Percentiles rank a stretch among this genome's conserved stretches.
phyloP scores from a whole-genome alignment of 1,284 basidiomycete genomes.

The Malassezia japonica region DNA sequence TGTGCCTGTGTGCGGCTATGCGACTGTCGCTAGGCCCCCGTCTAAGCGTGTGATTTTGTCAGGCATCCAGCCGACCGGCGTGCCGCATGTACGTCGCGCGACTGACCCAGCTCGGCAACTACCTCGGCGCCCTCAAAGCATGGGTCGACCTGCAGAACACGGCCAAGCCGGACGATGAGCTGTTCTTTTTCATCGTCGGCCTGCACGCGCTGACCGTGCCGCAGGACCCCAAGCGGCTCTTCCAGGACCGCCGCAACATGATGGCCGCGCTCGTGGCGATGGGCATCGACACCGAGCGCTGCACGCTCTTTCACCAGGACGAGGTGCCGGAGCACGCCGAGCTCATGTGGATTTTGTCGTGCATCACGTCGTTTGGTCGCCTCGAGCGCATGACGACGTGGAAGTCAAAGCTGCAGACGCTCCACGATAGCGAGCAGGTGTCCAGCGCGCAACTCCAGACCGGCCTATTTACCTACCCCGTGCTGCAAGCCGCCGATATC shows the following conservation, averaged over 20 bases:
- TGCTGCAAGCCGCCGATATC: constrained; percentile 87
- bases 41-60: constrained; percentile 56
- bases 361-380: constrained; percentile 70
- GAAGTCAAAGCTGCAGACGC: constrained; percentile 74
- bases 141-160: constrained; percentile 72
- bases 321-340: constrained; percentile 77
- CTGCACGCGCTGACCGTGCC: constrained; percentile 50
- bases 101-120: constrained; percentile 71
- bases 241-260: constrained; percentile 58
- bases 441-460: constrained; percentile 71
- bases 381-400: constrained; percentile 86
- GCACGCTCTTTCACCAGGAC: constrained; percentile 77
- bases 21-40: no score
- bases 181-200: constrained; percentile 75
- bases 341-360: constrained; percentile 82
- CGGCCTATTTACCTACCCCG: constrained; percentile 82
- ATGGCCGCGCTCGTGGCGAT: constrained; percentile 73
- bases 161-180: constrained; percentile 53
- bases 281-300: constrained; percentile 69
- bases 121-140: constrained; percentile 76
- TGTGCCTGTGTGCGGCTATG: no score
- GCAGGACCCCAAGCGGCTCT: constrained; percentile 24
- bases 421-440: constrained; percentile 62
- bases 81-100: constrained; percentile 56
- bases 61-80: constrained; percentile 73